phyloP scores from a whole-genome alignment of 306 rosid genomes.

The Cicer cuneatum region DNA sequence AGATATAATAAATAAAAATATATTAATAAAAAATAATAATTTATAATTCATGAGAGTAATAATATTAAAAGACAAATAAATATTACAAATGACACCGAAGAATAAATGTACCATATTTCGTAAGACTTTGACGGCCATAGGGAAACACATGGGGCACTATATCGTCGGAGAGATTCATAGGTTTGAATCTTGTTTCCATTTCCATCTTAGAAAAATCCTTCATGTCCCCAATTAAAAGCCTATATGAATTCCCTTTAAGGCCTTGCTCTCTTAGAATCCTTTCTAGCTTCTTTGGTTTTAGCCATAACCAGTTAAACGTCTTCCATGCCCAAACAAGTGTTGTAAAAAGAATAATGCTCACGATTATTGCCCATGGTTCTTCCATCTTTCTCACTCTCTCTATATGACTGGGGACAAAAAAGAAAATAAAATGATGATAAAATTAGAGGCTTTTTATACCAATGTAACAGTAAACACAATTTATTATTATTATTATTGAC shows the following conservation, averaged over 20 bases:
- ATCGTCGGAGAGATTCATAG: constrained; percentile 53
- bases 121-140: constrained; percentile 31
- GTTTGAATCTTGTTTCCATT: constrained; percentile 47
- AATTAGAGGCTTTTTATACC: too few species aligned
- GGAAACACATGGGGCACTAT: constrained; percentile 44
- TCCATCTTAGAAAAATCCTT: not conserved
- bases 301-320: constrained; percentile 54
- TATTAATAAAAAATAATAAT: not conserved
- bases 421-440: too few species aligned
- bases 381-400: too few species aligned
- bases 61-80: not conserved
- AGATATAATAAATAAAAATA: too few species aligned
- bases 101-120: constrained; percentile 44
- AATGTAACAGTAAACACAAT: too few species aligned
- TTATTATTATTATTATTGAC: too few species aligned
- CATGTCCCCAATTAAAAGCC: constrained; percentile 28
- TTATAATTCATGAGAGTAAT: not conserved
- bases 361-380: too few species aligned
- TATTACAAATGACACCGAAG: too few species aligned
- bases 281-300: constrained; percentile 60
- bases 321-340: constrained; percentile 46
- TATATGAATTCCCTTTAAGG: constrained; percentile 53
- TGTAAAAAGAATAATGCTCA: not conserved
- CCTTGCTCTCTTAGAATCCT: constrained; percentile 55
- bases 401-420: too few species aligned